Percentiles rank a stretch among this genome's conserved stretches.
Evolutionary conservation across 257 asterid species (phyloP).

Genomic region (Striga asiatica): DNA sequence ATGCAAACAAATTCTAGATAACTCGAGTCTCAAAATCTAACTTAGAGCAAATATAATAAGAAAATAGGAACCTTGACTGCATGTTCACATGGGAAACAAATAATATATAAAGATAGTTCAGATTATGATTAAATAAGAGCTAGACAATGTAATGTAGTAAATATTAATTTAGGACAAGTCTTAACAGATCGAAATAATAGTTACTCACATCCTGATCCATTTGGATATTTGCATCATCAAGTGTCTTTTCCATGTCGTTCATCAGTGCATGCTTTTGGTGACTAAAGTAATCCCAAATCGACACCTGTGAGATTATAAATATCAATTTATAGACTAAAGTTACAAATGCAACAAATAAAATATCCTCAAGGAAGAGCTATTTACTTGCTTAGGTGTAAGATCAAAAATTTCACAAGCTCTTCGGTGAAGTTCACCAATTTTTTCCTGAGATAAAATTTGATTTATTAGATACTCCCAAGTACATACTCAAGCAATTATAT

Average conservation of each 20-base stretch:
- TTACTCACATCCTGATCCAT: conserved; percentile 98
- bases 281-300: conserved; percentile 85
- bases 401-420: conserved; percentile 78
- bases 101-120: neutral
- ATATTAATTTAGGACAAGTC: conserved; percentile 19
- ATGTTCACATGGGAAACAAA: conserved; percentile 2
- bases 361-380: conserved; percentile 6
- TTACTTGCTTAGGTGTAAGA: conserved; percentile 74
- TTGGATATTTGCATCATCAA: conserved; percentile 94
- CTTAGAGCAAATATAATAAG: neutral
- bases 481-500: neutral
- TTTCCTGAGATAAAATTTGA: conserved; percentile 50
- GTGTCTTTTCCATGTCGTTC: conserved; percentile 92
- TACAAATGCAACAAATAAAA: conserved; percentile 11
- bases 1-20: neutral
- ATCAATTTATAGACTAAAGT: neutral
- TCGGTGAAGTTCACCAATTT: conserved; percentile 79
- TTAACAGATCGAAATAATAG: conserved; percentile 15
- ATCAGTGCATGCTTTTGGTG: conserved; percentile 82
- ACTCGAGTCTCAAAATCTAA: neutral
- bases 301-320: conserved; percentile 38
- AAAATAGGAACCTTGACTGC: neutral
- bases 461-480: conserved; percentile 7
- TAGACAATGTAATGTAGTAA: conserved; percentile 1
- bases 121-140: conserved; percentile 13